Evolutionary conservation across 768 basidiomycete species (phyloP).

Genomic region (Termitomyces sp.): DNA sequence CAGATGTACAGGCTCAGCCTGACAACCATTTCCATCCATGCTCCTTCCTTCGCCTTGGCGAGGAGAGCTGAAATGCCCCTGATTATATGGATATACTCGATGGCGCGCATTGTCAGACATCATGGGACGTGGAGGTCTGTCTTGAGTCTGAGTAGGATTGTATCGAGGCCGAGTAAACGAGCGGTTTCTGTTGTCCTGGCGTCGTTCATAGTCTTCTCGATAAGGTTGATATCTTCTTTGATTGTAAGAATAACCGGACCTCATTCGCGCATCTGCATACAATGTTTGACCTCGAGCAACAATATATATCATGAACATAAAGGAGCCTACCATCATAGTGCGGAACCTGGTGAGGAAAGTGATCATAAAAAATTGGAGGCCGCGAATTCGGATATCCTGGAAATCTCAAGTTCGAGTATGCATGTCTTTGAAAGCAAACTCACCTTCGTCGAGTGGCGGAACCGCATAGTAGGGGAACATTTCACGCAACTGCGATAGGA

Average conservation of each 20-base stretch:
- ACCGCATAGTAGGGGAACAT: background rate
- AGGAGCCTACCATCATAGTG: background rate
- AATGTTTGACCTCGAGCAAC: background rate
- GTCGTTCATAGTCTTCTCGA: background rate
- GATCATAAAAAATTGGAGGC: background rate
- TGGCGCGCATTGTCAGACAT: background rate
- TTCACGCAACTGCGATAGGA: background rate
- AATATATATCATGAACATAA: background rate
- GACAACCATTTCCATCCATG: background rate
- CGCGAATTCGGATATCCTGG: background rate
- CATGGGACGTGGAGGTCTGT: background rate
- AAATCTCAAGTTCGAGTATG: background rate
- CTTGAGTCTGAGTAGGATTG: background rate
- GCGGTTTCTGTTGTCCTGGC: background rate
- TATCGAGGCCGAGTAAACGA: background rate
- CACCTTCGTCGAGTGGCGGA: background rate
- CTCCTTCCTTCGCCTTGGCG: background rate
- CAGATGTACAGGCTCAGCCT: background rate
- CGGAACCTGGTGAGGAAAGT: background rate
- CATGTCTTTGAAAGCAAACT: background rate
- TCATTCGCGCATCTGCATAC: background rate
- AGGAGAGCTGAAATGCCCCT: background rate
- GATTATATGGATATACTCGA: background rate
- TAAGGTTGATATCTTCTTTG: background rate
- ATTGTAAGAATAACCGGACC: background rate